phyloP scores from a whole-genome alignment of 2,329 filamentous ascomycete species.

The Lachnellula occidentalis region DNA sequence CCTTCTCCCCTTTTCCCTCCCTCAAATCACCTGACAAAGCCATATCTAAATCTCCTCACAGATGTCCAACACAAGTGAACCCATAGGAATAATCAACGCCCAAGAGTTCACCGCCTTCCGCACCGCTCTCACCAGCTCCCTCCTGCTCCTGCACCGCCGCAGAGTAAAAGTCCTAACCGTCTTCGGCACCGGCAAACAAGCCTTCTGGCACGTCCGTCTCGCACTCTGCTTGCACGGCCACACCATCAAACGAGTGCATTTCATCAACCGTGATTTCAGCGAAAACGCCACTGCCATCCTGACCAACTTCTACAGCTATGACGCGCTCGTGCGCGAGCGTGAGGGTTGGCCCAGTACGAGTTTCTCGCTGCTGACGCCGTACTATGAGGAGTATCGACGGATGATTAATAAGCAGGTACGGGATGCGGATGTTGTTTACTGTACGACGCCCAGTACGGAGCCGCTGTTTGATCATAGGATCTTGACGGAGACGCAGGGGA shows the following conservation, averaged over 20 bases:
- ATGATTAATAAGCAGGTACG: conserved; percentile 66
- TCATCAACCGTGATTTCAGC: conserved; percentile 71
- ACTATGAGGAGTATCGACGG: conserved; percentile 62
- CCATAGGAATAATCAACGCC: conserved; percentile 66
- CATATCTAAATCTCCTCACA: background rate
- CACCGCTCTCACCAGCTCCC: conserved; percentile 67
- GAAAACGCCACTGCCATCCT: conserved; percentile 49
- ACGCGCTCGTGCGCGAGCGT: conserved; percentile 40
- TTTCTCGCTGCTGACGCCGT: conserved; percentile 63
- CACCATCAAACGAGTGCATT: conserved; percentile 73
- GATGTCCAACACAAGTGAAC: conserved; percentile 43
- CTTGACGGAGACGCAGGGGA: conserved; percentile 65
- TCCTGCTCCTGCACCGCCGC: conserved; percentile 58
- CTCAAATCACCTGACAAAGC: background rate
- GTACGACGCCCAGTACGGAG: conserved; percentile 71
- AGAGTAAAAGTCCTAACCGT: conserved; percentile 71
- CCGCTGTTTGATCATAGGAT: conserved; percentile 71
- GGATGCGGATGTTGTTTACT: conserved; percentile 76
- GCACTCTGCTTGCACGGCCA: conserved; percentile 66
- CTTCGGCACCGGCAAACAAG: conserved; percentile 85
- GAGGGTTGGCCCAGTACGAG: conserved; percentile 62
- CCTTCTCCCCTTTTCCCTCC: background rate
- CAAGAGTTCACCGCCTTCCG: conserved; percentile 74
- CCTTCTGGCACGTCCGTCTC: conserved; percentile 89
- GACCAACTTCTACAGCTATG: conserved; percentile 42